Conservation (phyloP, 1,139 yeast species). For the Komagataea norvegica region DNA sequence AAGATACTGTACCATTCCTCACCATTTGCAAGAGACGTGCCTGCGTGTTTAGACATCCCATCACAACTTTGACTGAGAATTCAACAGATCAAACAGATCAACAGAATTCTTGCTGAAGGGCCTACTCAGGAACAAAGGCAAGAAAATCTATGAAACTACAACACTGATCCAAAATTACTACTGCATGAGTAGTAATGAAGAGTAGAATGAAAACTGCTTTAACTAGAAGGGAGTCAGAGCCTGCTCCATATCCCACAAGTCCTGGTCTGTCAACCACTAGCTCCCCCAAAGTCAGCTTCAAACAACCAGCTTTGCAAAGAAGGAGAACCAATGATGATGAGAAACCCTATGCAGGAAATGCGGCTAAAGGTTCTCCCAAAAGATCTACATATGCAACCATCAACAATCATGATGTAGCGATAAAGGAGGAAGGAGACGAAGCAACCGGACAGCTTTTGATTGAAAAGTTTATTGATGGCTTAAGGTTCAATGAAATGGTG, state of each 20-base stretch:
- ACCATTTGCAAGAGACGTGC: no score
- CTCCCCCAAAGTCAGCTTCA: background rate
- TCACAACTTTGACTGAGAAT: no score
- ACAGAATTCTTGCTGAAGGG: no score
- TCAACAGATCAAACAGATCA: no score
- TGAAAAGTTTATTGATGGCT: constrained; percentile 17
- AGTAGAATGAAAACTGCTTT: constrained; percentile 8
- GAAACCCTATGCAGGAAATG: background rate
- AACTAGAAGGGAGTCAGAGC: constrained; percentile 12
- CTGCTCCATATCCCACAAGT: background rate
- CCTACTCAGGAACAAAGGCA: no score
- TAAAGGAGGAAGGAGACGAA: background rate
- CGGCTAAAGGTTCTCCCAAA: no score
- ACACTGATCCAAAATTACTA: no score
- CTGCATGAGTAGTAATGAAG: constrained; percentile 1
- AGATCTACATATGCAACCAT: no score
- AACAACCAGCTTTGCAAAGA: background rate
- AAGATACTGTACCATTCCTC: no score
- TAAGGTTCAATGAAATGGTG: constrained; percentile 7
- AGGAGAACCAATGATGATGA: background rate
- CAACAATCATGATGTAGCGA: background rate
- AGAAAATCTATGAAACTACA: no score
- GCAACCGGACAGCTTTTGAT: constrained; percentile 4
- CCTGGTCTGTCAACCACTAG: background rate
- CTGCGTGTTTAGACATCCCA: no score